Percentiles rank a stretch among this genome's conserved stretches.
These are phyloP conservation scores for Aphanomyces cochlioides DNA, from an alignment of 352 stramenopile species.

Conservation along the genomic window DNA sequence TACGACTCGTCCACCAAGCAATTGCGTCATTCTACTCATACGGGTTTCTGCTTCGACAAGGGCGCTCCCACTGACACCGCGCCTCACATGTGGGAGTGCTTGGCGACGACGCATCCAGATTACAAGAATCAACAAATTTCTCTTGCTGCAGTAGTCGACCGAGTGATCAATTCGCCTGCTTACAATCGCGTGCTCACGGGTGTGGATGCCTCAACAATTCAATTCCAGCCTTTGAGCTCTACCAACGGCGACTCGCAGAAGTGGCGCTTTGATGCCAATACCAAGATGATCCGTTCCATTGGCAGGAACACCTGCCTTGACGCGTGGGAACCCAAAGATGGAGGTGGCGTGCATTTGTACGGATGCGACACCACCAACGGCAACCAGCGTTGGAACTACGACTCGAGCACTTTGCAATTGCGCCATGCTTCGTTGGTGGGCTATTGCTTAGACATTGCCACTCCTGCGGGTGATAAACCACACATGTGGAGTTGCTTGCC, in stretches of 20 bases:
- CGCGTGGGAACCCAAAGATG: constrained; percentile 49
- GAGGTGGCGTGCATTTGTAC: constrained; percentile 52
- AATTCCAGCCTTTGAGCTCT: background rate
- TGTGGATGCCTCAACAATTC: constrained; percentile 6
- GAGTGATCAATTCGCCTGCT: constrained; percentile 34
- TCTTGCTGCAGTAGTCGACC: too few relatives aligned
- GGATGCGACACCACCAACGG: constrained; percentile 46
- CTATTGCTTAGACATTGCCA: constrained; percentile 56
- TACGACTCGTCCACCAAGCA: constrained; percentile 42
- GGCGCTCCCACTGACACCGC: background rate
- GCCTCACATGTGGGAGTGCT: constrained; percentile 16
- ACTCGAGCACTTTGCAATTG: constrained; percentile 43
- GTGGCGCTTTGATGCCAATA: background rate
- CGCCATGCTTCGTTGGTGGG: constrained; percentile 41
- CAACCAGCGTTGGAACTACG: constrained; percentile 66
- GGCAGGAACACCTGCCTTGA: constrained; percentile 59
- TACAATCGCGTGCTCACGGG: constrained; percentile 40
- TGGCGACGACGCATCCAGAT: background rate
- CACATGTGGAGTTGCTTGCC: constrained; percentile 8
- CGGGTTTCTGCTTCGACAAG: constrained; percentile 56
- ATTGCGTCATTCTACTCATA: constrained; percentile 44
- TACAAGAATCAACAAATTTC: background rate
- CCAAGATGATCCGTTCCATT: background rate
- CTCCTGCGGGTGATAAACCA: background rate
- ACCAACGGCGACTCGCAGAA: constrained; percentile 31